These are phyloP conservation scores for Juglanconis juglandina DNA, from an alignment of 2,329 filamentous ascomycete genomes.

Conservation along the genomic window DNA sequence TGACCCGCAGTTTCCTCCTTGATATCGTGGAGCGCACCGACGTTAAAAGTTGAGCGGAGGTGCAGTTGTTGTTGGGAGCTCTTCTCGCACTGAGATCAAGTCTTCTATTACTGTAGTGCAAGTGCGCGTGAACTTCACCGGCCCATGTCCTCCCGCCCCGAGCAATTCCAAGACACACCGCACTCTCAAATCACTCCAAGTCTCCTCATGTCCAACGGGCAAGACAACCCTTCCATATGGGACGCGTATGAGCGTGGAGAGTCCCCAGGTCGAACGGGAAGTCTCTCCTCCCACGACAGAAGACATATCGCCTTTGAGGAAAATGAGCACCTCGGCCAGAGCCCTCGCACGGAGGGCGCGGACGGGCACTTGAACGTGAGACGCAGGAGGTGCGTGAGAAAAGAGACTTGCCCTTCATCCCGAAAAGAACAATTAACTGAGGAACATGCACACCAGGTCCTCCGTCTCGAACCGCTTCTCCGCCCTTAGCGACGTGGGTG, in stretches of 20 bases:
- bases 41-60: not conserved
- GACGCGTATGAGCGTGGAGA: slow-evolving; percentile 43
- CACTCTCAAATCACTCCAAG: not conserved
- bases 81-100: not conserved
- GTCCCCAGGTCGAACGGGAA: slow-evolving; percentile 37
- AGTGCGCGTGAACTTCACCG: not conserved
- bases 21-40: not conserved
- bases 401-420: not conserved
- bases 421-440: not conserved
- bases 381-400: slow-evolving; percentile 33
- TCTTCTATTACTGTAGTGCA: not conserved
- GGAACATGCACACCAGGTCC: slow-evolving; percentile 38
- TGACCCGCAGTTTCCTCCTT: not conserved
- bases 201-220: slow-evolving; percentile 13
- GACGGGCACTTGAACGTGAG: slow-evolving; percentile 26
- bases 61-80: not conserved
- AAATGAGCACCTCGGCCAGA: slow-evolving; percentile 41
- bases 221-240: slow-evolving; percentile 40
- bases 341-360: slow-evolving; percentile 29
- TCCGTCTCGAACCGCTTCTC: slow-evolving; percentile 57
- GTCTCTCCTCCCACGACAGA: slow-evolving; percentile 37
- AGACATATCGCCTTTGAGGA: slow-evolving; percentile 42
- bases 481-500: slow-evolving; percentile 69
- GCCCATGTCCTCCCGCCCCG: not conserved
- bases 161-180: not conserved